phyloP scores from a whole-genome alignment of 768 basidiomycete species.

The Podaxis sp. region DNA sequence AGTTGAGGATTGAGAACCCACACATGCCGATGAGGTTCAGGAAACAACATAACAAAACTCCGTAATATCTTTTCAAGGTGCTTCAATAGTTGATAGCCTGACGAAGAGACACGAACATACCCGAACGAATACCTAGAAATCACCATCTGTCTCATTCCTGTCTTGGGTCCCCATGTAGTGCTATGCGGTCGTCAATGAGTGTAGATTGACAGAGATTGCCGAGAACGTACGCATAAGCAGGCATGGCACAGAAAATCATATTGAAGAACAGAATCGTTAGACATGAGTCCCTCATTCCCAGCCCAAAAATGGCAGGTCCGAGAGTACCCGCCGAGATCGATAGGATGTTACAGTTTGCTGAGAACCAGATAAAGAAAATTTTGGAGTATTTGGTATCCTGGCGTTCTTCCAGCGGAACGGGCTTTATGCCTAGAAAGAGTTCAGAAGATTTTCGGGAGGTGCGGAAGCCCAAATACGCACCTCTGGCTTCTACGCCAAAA shows the following conservation, averaged over 20 bases:
- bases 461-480: constrained; percentile 16
- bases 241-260: constrained; percentile 53
- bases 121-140: constrained; percentile 49
- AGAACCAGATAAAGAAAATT: constrained; percentile 78
- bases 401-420: constrained; percentile 55
- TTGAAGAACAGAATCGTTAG: constrained; percentile 71
- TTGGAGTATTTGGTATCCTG: constrained; percentile 63
- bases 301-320: constrained; percentile 58
- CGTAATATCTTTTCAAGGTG: constrained; percentile 36
- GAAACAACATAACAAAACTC: constrained; percentile 45
- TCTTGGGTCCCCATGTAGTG: constrained; percentile 76
- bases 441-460: not conserved
- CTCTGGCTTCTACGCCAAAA: constrained; percentile 34
- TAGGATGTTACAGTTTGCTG: constrained; percentile 70
- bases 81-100: not conserved
- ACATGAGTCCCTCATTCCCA: constrained; percentile 62
- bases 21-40: constrained; percentile 55
- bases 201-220: not conserved
- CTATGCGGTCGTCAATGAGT: constrained; percentile 25
- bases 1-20: constrained; percentile 62
- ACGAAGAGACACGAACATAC: constrained; percentile 21
- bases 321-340: constrained; percentile 69
- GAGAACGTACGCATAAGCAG: constrained; percentile 43
- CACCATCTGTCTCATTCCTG: constrained; percentile 88
- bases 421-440: constrained; percentile 45